Base-by-base conservation (phyloP, 345 rosid genomes). In the Gynandropsis gynandra region DNA sequence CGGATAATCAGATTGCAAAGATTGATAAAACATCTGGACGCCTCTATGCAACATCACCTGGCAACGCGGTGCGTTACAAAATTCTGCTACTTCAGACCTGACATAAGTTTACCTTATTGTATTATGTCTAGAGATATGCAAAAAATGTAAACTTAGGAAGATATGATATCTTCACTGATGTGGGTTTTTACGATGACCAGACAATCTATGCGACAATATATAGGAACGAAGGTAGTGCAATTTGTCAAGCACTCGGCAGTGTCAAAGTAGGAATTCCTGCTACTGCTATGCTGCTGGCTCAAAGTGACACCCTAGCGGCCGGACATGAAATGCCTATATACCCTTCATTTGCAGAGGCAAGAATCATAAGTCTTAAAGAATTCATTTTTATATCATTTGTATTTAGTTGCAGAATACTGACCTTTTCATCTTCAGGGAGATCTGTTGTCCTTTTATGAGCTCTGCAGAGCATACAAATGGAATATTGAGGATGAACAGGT, bases 341-440 rank as follows among this genome's bases (percentile, higher is more conserved):
- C 69, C 96, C 98, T 55, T 72, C 69, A 69, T 81, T 89, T 79
- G 43, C 81, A 37, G 74, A 80, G 87, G 98, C 74, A 72, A 80
- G 80, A 76, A 52, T 58, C 40, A 18, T 43, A 40, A 63, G 46
- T 64, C 48, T 54, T 53, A 59, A 54, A 50, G 42, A 38, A 48
- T 19, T 61, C 40, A 16, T 24, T 56, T 14, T 33, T 59, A 54
- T 31, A 8, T 39, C 17, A 54, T 11, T 54, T 13, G 16, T 58
- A 27, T 55, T 37, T 33, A 31, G 40, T 56, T 7, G 51, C 33
- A 37, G 59, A 52, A 51, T 47, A 54, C 54, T 74, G 57, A 63
- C 56, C 49, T 37, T 50, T 42, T 45, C 48, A 56, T 70, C 54
- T 17, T 70, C 84, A 89, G 98, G 98, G 88, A 14, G 72, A 79